Evolutionary conservation across 805 yeast genomes (phyloP), one percentile per base, ranked within the genome.

Genomic region (Starmerella cellae): DNA sequence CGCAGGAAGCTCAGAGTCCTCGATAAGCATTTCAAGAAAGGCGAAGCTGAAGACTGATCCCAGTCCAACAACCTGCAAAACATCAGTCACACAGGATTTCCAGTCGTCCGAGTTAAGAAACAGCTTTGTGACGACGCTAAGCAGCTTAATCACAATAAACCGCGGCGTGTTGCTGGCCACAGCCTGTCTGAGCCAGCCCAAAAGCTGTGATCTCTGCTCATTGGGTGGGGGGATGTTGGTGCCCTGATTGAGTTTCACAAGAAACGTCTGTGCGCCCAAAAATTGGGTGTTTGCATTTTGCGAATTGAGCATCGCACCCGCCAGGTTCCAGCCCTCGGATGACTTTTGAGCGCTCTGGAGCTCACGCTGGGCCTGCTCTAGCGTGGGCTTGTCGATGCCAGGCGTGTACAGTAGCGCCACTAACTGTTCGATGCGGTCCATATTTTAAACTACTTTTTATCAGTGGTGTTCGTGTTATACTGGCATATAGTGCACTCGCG

Each of bases 241-340:
- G 18, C 47, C 44, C 10, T 43, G 45, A 37, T 50, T 46, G 13
- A 53, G 39, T 26, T 51, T 43, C 17, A 83, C 91, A 0, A 83
- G 71, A 45, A 74, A 75, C 0, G 94, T 83, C 44, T 81, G 67
- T 0, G 93, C 94, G 0, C 94, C 95, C 54, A 83, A 78, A 57
- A 79, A 83, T 54, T 75, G 74, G 29, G 60, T 57, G 34, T 60
- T 54, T 4, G 64, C 53, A 21, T 57, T 54, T 16, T 48, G 32
- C 2, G 59, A 47, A 37, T 46, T 45, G 6, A 83, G 61, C 18
- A 83, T 63, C 31, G 60, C 50, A 28, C 69, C 66, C 0, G 87
- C 94, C 20, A 83, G 54, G 2, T 50, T 48, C 62, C 75, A 67
- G 1, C 83, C 88, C 38, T 68, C 53, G 0, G 62, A 58, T 0